Evolutionary conservation across 2,329 filamentous ascomycete species (phyloP).

Genomic region (Scedosporium dehoogii): DNA sequence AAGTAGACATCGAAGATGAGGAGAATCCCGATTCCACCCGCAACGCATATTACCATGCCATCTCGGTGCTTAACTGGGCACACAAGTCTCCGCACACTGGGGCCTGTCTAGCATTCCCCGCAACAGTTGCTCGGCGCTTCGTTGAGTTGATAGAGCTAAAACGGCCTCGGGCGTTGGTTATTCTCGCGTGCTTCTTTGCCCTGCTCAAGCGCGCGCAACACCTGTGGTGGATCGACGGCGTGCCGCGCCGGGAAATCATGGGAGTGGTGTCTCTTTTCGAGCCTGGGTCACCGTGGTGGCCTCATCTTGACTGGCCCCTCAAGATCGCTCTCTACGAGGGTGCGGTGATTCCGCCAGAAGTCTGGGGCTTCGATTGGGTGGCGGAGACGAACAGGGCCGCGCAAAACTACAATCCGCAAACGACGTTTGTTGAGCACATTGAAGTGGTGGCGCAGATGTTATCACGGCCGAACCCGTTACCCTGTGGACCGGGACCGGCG

Average conservation of each 20-base stretch:
- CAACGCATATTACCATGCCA: constrained; percentile 48
- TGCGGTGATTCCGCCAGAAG: constrained; percentile 39
- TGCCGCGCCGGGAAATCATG: constrained; percentile 54
- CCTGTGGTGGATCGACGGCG: constrained; percentile 62
- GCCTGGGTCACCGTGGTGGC: constrained; percentile 49
- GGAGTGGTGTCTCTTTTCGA: constrained; percentile 52
- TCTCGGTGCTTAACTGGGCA: constrained; percentile 58
- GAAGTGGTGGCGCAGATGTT: constrained; percentile 6
- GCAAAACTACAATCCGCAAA: constrained; percentile 18
- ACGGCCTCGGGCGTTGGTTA: constrained; percentile 50
- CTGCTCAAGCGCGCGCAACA: constrained; percentile 51
- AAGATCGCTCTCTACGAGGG: constrained; percentile 49
- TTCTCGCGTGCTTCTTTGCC: constrained; percentile 58
- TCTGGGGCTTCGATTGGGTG: constrained; percentile 46
- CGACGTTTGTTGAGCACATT: constrained; percentile 7
- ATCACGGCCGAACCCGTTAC: not conserved
- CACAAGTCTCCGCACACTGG: constrained; percentile 49
- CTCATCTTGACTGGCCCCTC: constrained; percentile 50
- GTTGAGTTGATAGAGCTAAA: constrained; percentile 49
- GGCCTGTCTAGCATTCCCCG: constrained; percentile 52
- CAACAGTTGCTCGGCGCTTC: constrained; percentile 51
- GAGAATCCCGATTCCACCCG: constrained; percentile 21
- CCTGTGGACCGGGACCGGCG: not conserved
- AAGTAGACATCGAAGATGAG: constrained; percentile 30
- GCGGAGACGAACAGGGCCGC: constrained; percentile 27